Base-by-base conservation (phyloP, 805 yeast species). In the Lipomyces mesembrius region DNA sequence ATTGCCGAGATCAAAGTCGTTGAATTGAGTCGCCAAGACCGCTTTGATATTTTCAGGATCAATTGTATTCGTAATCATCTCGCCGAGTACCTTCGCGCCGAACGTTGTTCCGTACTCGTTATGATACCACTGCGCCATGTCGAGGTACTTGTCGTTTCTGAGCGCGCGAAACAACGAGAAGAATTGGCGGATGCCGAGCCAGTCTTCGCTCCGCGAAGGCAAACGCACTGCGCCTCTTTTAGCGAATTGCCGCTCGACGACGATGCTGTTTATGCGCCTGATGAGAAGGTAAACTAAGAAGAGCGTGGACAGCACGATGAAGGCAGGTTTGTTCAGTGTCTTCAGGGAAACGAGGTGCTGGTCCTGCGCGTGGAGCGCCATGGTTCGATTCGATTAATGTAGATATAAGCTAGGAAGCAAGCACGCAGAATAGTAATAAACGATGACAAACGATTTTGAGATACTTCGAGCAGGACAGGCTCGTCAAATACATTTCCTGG, bases 11-110 rank as follows among this genome's bases (percentile, higher is more conserved):
- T 71, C 70, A 60, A 69, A 78, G 56, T 77, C 79, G 61, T 74
- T 71, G 65, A 77, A 77, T 43, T 73, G 67, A 9, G 77, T 74
- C 12, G 79, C 74, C 35, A 76, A 65, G 25, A 77, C 62, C 2
- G 79, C 69, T 68, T 75, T 72, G 67, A 77, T 65, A 65, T 77
- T 77, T 37, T 75, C 78, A 7, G 79, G 77, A 43, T 77, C 78
- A 22, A 22, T 52, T 7, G 64, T 61, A 29, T 55, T n/a, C 17
- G 46, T 27, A 3, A 39, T 9, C n/a, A 22, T 22, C 54, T 59
- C n/a, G 17, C 59, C 60, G 9, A 61, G 60, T 25, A 55, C 22
- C 5, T 14, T 59, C 55, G 25, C 6, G 8, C 25, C 20, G 17
- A 55, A 43, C 5, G 64, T 61, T 8, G 20, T 5, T 17, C 63